These are phyloP conservation scores for Leptographium flavum DNA, from an alignment of 2,329 filamentous ascomycete genomes.

Conservation along the genomic window DNA sequence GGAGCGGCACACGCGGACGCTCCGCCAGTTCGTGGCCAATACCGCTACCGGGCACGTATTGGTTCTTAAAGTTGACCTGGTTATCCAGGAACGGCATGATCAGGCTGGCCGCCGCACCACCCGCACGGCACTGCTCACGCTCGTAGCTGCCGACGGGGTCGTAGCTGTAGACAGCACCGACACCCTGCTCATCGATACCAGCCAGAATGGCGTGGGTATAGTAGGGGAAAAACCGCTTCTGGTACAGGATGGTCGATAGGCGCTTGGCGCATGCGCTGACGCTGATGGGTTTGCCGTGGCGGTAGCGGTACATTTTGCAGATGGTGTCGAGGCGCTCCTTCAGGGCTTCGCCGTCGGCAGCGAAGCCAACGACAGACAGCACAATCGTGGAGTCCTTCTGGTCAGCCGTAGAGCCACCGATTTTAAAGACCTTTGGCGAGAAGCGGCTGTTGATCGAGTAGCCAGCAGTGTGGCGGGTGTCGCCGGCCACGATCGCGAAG, in stretches of 20 bases:
- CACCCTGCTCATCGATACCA: slow-evolving; percentile 86
- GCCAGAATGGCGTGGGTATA: slow-evolving; percentile 92
- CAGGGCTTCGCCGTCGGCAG: slow-evolving; percentile 83
- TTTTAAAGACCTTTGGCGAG: slow-evolving; percentile 92
- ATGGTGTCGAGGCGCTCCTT: slow-evolving; percentile 88
- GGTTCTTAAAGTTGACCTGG: slow-evolving; percentile 99
- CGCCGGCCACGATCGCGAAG: slow-evolving; percentile 93
- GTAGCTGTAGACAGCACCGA: slow-evolving; percentile 90
- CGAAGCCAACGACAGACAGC: slow-evolving; percentile 88
- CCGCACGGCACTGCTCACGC: slow-evolving; percentile 87
- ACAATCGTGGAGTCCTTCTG: slow-evolving; percentile 78
- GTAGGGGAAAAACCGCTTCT: slow-evolving; percentile 98
- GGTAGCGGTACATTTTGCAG: slow-evolving; percentile 98
- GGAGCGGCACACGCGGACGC: slow-evolving; percentile 55
- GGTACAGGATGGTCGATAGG: slow-evolving; percentile 87
- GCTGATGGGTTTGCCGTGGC: slow-evolving; percentile 91
- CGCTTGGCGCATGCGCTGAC: slow-evolving; percentile 91
- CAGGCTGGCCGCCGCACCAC: slow-evolving; percentile 78
- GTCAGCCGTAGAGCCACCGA: slow-evolving; percentile 77
- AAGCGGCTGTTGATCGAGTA: slow-evolving; percentile 99
- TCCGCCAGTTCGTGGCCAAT: slow-evolving; percentile 67
- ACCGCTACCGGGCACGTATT: slow-evolving; percentile 80
- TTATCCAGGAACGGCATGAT: slow-evolving; percentile 99
- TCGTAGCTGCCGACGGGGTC: slow-evolving; percentile 97
- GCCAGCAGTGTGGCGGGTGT: slow-evolving; percentile 87